Conservation (phyloP, 1,284 basidiomycete species). For the Exobasidium cylindrosporum region DNA sequence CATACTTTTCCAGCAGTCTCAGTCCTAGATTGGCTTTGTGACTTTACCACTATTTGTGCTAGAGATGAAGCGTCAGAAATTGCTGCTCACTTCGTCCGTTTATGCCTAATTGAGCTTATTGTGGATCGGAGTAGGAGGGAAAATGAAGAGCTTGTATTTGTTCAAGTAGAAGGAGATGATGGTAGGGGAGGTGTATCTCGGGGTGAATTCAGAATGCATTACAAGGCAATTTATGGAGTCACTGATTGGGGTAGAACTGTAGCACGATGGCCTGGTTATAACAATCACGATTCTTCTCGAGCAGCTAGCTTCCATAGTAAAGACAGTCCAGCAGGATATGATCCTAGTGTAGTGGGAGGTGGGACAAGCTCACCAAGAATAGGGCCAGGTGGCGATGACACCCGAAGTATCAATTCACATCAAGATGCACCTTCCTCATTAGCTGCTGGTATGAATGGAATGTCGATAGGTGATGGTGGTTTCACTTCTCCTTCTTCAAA, state of each 20-base stretch:
- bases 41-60: slow-evolving; percentile 93
- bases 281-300: slow-evolving; percentile 5
- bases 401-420: not conserved
- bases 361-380: not conserved
- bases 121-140: slow-evolving; percentile 57
- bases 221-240: slow-evolving; percentile 88
- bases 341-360: not conserved
- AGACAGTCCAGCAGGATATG: not conserved
- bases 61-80: slow-evolving; percentile 96
- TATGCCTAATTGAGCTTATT: slow-evolving; percentile 81
- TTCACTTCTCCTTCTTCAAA: not conserved
- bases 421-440: not conserved
- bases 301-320: slow-evolving; percentile 1
- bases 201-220: slow-evolving; percentile 84
- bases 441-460: not conserved
- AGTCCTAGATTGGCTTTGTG: slow-evolving; percentile 93
- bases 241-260: slow-evolving; percentile 83
- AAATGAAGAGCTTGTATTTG: slow-evolving; percentile 32
- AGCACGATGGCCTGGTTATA: slow-evolving; percentile 66
- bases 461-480: not conserved
- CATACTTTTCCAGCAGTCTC: slow-evolving; percentile 80
- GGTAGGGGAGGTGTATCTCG: slow-evolving; percentile 30
- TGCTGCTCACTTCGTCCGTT: slow-evolving; percentile 93
- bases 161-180: slow-evolving; percentile 44
- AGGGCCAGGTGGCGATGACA: not conserved